A percentile compares a stretch with the other conserved stretches of the same genome.
Evolutionary conservation across 495 filamentous ascomycete species (phyloP).

Genomic region (Extremus antarcticus): DNA sequence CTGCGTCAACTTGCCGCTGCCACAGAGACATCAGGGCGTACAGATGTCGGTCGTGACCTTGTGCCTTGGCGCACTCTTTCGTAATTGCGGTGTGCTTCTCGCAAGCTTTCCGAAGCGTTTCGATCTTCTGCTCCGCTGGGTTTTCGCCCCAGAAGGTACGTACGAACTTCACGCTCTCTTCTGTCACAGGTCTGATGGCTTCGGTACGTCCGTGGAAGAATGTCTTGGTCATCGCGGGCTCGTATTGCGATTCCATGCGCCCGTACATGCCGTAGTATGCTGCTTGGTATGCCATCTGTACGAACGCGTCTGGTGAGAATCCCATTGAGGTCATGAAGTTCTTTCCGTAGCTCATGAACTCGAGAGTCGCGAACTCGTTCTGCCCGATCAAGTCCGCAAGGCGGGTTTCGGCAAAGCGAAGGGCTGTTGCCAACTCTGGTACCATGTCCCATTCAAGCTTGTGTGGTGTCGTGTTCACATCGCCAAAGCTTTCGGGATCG

Average conservation of each 20-base stretch:
- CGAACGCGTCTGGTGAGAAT: constrained; percentile 93
- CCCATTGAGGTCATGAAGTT: constrained; percentile 96
- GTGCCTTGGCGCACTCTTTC: constrained; percentile 76
- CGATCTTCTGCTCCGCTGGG: constrained; percentile 68
- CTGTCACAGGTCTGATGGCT: constrained; percentile 76
- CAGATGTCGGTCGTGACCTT: constrained; percentile 87
- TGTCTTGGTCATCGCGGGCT: constrained; percentile 95
- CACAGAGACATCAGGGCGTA: constrained; percentile 93
- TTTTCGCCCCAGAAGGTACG: constrained; percentile 92
- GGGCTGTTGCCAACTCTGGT: constrained; percentile 79
- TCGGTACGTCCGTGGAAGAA: constrained; percentile 92
- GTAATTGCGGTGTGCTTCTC: constrained; percentile 72
- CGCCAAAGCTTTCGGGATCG: constrained; percentile 86
- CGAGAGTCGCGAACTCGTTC: constrained; percentile 88
- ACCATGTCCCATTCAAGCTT: constrained; percentile 98
- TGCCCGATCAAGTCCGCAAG: constrained; percentile 92
- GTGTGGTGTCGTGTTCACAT: constrained; percentile 87
- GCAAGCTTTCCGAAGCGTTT: constrained; percentile 71
- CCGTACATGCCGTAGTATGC: constrained; percentile 98
- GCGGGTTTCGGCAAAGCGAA: constrained; percentile 91
- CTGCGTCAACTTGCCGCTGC: constrained; percentile 77
- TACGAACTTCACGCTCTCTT: constrained; percentile 74
- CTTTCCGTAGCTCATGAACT: constrained; percentile 84
- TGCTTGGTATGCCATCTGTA: constrained; percentile 98
- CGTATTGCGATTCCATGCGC: constrained; percentile 85